Evolutionary conservation across 2,329 filamentous ascomycete species (phyloP).

Genomic region (Aspergillus sp.): DNA sequence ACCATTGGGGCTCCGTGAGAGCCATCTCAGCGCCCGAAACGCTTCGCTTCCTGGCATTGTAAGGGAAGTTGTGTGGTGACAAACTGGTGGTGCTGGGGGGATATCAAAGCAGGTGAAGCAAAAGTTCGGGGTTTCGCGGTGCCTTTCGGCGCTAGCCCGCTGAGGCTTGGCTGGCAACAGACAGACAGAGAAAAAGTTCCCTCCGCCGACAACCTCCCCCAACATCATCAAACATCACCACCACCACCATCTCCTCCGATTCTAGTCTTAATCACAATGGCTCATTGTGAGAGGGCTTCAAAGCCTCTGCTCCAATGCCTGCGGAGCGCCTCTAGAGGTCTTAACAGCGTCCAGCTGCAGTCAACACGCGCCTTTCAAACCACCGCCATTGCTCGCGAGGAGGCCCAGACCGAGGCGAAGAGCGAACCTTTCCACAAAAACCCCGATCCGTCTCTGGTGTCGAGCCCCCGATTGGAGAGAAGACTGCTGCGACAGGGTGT

Average conservation of each 20-base stretch:
- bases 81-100: background rate
- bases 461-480: conserved; percentile 60
- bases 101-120: conserved; percentile 15
- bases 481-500: conserved; percentile 64
- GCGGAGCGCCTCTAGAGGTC: conserved; percentile 29
- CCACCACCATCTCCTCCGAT: conserved; percentile 8
- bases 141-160: conserved; percentile 23
- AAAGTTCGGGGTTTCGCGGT: conserved; percentile 29
- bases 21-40: conserved; percentile 32
- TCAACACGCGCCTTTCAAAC: conserved; percentile 46
- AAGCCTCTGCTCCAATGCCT: conserved; percentile 40
- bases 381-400: conserved; percentile 39
- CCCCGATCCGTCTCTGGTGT: conserved; percentile 64
- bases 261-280: conserved; percentile 23
- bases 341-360: conserved; percentile 30
- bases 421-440: conserved; percentile 38
- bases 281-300: conserved; percentile 39
- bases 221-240: conserved; percentile 13
- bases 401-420: conserved; percentile 37
- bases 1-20: conserved; percentile 31
- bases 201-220: conserved; percentile 15
- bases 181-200: conserved; percentile 32
- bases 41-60: conserved; percentile 33
- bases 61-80: conserved; percentile 10
- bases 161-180: conserved; percentile 23